Evolutionary conservation across 2,329 filamentous ascomycete species (phyloP).

Genomic region (Botryosphaeria dothidea): DNA sequence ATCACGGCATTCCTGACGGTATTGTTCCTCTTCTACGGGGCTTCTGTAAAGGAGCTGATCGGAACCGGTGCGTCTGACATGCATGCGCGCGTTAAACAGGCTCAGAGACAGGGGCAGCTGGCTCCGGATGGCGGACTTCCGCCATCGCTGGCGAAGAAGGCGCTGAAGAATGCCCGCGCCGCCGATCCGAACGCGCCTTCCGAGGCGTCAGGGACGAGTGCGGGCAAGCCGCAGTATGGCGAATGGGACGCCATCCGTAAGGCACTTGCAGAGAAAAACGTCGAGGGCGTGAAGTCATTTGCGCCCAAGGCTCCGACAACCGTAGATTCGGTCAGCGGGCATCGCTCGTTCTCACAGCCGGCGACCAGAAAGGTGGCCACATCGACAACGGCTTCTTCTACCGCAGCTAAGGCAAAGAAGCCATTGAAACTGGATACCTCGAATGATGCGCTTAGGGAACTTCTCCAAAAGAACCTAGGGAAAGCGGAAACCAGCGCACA

Average conservation of each 20-base stretch:
- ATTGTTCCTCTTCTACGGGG: conserved; percentile 46
- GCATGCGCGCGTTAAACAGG: conserved; percentile 15
- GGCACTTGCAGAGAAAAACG: neutral
- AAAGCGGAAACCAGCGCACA: conserved; percentile 15
- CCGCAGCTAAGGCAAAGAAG: neutral
- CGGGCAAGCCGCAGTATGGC: conserved; percentile 17
- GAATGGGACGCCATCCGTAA: conserved; percentile 19
- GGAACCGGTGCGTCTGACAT: conserved; percentile 13
- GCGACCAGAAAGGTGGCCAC: neutral
- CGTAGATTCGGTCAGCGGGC: conserved; percentile 1
- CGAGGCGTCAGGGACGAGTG: neutral
- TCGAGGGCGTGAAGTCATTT: conserved; percentile 16
- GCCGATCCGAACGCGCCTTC: conserved; percentile 1
- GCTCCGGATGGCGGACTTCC: conserved; percentile 5
- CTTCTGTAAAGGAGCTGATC: conserved; percentile 25
- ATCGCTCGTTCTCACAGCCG: conserved; percentile 18
- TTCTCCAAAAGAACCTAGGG: conserved; percentile 10
- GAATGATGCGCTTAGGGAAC: conserved; percentile 7
- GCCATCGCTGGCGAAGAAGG: conserved; percentile 13
- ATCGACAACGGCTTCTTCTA: neutral
- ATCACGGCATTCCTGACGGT: conserved; percentile 53
- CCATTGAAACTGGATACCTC: conserved; percentile 9
- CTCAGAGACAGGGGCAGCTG: conserved; percentile 12
- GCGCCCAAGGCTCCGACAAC: conserved; percentile 17
- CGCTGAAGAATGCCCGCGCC: conserved; percentile 18